Evolutionary conservation across 306 rosid species (phyloP).

Genomic region (Inga oerstediana): DNA sequence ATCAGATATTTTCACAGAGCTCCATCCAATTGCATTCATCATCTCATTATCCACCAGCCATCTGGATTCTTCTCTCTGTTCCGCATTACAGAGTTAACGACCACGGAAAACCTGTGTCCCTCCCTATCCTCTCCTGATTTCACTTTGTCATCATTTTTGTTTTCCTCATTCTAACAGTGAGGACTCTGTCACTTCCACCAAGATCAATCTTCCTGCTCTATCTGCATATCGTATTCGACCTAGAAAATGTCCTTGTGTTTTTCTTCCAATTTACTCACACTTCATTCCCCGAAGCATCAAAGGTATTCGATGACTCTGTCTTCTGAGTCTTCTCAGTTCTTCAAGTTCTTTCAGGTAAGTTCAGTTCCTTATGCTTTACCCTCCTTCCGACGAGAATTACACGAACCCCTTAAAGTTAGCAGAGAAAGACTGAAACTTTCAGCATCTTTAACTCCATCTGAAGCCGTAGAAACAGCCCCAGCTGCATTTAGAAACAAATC

Average conservation of each 20-base stretch:
- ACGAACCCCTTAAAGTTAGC: constrained; percentile 40
- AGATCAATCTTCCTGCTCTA: not conserved
- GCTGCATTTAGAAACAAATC: constrained; percentile 61
- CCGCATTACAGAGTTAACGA: constrained; percentile 10
- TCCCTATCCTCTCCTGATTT: constrained; percentile 21
- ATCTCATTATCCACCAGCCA: constrained; percentile 47
- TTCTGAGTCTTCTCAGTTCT: constrained; percentile 58
- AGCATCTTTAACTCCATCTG: constrained; percentile 51
- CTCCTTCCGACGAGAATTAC: constrained; percentile 34
- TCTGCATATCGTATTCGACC: not conserved
- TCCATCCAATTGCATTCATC: constrained; percentile 12
- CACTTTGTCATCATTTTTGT: constrained; percentile 28
- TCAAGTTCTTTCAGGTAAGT: constrained; percentile 55
- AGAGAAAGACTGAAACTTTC: constrained; percentile 47
- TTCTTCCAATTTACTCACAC: constrained; percentile 58
- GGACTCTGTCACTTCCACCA: constrained; percentile 2
- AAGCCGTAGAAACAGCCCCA: constrained; percentile 45
- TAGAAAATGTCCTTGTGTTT: constrained; percentile 64
- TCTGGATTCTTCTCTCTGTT: constrained; percentile 41
- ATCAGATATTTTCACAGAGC: constrained; percentile 1
- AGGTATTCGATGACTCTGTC: constrained; percentile 46
- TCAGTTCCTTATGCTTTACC: constrained; percentile 44
- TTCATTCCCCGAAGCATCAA: constrained; percentile 51
- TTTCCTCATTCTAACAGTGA: constrained; percentile 22
- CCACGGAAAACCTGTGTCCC: constrained; percentile 24